Percentiles rank a stretch among this genome's conserved stretches.
Evolutionary conservation across 192 early-diverging fungal genomes (phyloP).

Genomic region (Mortierella claussenii): DNA sequence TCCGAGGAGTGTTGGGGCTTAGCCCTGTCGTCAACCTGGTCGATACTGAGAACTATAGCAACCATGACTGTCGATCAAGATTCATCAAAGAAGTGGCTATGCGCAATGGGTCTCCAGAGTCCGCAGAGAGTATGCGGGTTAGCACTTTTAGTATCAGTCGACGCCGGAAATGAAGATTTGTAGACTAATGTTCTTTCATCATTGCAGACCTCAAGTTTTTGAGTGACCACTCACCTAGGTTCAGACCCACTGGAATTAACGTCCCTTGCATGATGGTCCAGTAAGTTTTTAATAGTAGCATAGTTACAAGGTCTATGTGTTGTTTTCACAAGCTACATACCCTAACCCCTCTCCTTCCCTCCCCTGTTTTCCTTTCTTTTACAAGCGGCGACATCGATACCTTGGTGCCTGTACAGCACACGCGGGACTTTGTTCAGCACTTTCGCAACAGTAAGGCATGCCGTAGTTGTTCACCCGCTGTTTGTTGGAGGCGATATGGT

Average conservation of each 20-base stretch:
- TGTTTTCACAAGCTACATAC: not conserved
- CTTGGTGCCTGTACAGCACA: conserved; percentile 43
- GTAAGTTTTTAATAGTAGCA: conserved; percentile 18
- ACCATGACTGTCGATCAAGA: conserved; percentile 49
- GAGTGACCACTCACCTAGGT: conserved; percentile 43
- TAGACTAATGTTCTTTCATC: conserved; percentile 1
- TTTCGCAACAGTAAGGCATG: conserved; percentile 40
- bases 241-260: conserved; percentile 24
- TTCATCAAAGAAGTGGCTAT: conserved; percentile 58
- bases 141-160: not conserved
- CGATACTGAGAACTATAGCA: conserved; percentile 52
- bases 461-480: no score
- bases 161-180: not conserved
- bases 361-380: not conserved
- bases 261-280: conserved; percentile 54
- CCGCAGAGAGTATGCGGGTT: conserved; percentile 35
- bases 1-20: conserved; percentile 64
- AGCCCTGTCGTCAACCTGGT: conserved; percentile 62
- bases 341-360: no score
- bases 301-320: not conserved
- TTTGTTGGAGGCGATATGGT: not conserved
- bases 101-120: conserved; percentile 33
- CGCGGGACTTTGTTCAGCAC: conserved; percentile 38
- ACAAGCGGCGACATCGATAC: conserved; percentile 54
- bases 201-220: conserved; percentile 45